Base-by-base conservation (phyloP, 176 grass and related monocot species). In the Phoenix roebelenii region DNA sequence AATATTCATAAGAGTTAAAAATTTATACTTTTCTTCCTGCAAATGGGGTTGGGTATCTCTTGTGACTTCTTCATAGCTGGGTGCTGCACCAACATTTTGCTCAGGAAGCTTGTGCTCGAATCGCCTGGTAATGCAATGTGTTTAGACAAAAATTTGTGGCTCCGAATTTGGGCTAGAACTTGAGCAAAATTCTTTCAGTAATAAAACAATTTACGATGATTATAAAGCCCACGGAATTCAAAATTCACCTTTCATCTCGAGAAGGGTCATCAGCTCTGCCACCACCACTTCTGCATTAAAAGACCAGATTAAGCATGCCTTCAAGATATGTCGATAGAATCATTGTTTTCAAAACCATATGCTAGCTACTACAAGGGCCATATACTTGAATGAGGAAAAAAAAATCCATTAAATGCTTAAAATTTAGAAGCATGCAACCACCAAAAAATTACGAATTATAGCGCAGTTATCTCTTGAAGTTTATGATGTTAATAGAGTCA, bases 241-340 rank as follows among this genome's bases (percentile, higher is more conserved):
- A 51, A 52, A 50, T 65, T 70, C 75, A 97, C 92, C 84, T 97
- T 30, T 88, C 84, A 73, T 97, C 84, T 66, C 71, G 65, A 79
- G 77, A 66, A 82, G 69, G 20, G 3, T 69, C 74, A 52, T 89
- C 91, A 63, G 49, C 74, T 16, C 82, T 87, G 64, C 81, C 83
- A 58, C 73, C 81, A 5, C 71, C 84, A 65, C 83, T 81, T 66
- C 87, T 92, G 65, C 73, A 76, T 73, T 16, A 32, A 53, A 82
- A 53, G 2, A 66, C 18, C 57, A 52, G 24, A 15, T 25, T 56
- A 55, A 71, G 35, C 9, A 44, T 44, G 9, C 35, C 35, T 44
- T 44, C 35, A 44, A 44, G 28, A 44, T 44, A 44, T 44, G 12
- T 44, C 3, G 9, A 44, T 12, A 44, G 9, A 12, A 44, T 9